Conservation (phyloP, 2,329 filamentous ascomycete species). For the Chaetomiaceae sp. region DNA sequence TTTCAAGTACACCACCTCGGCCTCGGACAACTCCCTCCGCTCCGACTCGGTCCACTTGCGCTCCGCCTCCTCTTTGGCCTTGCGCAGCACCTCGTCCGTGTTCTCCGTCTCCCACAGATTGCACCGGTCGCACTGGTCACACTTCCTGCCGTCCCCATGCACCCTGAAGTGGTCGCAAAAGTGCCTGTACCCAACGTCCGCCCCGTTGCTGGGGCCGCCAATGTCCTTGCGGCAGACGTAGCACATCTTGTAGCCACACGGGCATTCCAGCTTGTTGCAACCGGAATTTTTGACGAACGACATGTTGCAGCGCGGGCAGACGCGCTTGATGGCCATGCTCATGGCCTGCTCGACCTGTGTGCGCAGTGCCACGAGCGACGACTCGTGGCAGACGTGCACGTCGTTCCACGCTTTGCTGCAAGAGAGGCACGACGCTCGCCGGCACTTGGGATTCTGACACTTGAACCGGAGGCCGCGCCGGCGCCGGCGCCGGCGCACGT, state of each 20-base stretch:
- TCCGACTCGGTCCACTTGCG: conserved; percentile 65
- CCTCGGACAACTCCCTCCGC: conserved; percentile 50
- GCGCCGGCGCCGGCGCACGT: conserved; percentile 64
- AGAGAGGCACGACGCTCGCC: conserved; percentile 68
- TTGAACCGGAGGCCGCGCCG: conserved; percentile 71
- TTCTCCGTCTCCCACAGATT: conserved; percentile 77
- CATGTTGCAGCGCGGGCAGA: conserved; percentile 85
- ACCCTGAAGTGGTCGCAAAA: conserved; percentile 95
- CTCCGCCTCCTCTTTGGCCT: conserved; percentile 69
- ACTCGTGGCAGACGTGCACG: conserved; percentile 86
- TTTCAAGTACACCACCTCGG: conserved; percentile 54
- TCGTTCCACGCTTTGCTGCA: conserved; percentile 83
- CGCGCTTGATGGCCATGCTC: conserved; percentile 89
- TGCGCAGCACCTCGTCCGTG: conserved; percentile 61
- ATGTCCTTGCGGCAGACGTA: conserved; percentile 86
- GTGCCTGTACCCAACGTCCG: conserved; percentile 75
- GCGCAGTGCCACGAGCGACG: conserved; percentile 72
- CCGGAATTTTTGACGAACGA: conserved; percentile 90
- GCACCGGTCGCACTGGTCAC: conserved; percentile 74
- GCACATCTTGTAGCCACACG: conserved; percentile 97
- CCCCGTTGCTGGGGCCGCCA: conserved; percentile 42
- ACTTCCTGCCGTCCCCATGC: conserved; percentile 66
- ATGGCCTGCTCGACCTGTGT: conserved; percentile 90
- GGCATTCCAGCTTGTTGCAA: conserved; percentile 95
- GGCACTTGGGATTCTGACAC: conserved; percentile 68